Evolutionary conservation across 371 early-diverging fungal species (phyloP).

Genomic region (Haplosporangium sp.): DNA sequence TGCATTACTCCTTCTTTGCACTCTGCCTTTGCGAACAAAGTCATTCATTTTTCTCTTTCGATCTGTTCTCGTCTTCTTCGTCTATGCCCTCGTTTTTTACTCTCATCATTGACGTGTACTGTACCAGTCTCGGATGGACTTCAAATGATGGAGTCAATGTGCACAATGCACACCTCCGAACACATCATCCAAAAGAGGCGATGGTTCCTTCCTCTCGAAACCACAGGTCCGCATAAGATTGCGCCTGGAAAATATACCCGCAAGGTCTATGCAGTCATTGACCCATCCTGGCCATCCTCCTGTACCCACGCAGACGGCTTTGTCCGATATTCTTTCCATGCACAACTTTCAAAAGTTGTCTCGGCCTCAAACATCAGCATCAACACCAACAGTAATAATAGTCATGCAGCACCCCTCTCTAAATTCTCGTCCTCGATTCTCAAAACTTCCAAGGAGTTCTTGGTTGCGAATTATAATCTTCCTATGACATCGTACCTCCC

Average conservation of each 20-base stretch:
- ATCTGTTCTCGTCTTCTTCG: too few species aligned
- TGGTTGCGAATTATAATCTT: conserved; percentile 8
- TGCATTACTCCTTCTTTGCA: too few species aligned
- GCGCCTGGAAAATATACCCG: conserved; percentile 9
- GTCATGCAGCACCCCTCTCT: neutral
- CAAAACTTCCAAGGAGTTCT: conserved; percentile 8
- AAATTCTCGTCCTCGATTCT: neutral
- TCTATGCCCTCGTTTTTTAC: neutral
- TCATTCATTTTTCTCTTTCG: neutral
- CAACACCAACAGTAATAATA: too few species aligned
- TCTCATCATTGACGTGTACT: neutral
- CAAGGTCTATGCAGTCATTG: conserved; percentile 15
- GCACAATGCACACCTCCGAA: neutral
- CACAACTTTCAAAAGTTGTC: conserved; percentile 4
- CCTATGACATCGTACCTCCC: neutral
- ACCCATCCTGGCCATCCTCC: conserved; percentile 21
- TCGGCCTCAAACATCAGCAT: too few species aligned
- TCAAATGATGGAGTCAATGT: neutral
- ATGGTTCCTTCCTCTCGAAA: conserved; percentile 12
- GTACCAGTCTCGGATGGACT: too few species aligned
- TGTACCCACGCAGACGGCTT: conserved; percentile 14
- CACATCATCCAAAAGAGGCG: conserved; percentile 19
- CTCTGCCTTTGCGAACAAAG: neutral
- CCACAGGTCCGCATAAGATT: conserved; percentile 2
- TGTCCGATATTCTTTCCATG: conserved; percentile 19